Conservation (phyloP, 225 moss, liverwort and hornwort species). For the Anthoceros angustus region DNA sequence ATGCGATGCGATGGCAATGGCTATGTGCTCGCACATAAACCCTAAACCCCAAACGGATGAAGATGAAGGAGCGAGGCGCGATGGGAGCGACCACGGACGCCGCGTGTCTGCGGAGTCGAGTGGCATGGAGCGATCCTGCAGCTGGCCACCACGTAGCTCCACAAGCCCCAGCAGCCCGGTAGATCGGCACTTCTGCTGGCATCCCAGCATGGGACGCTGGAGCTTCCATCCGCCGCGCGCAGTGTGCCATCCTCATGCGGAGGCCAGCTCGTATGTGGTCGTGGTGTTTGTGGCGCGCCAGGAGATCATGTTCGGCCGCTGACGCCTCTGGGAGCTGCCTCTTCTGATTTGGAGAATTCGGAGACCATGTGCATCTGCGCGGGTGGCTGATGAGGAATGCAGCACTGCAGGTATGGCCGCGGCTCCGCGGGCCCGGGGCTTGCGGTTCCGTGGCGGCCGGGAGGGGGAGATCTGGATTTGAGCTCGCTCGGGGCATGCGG, state of each 20-base stretch:
- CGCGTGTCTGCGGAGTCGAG: not conserved
- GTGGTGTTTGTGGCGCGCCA: slow-evolving; percentile 1
- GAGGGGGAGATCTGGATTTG: too few species aligned
- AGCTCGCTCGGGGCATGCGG: not conserved
- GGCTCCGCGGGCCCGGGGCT: not conserved
- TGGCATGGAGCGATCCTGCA: not conserved
- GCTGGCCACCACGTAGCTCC: not conserved
- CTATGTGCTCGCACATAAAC: not conserved
- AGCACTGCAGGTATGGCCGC: not conserved
- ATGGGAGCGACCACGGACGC: not conserved
- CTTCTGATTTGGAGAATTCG: not conserved
- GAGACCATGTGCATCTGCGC: not conserved
- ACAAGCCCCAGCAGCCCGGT: too few species aligned
- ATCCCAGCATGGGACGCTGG: not conserved
- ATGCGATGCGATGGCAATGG: too few species aligned
- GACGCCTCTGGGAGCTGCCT: not conserved
- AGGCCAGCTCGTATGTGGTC: not conserved
- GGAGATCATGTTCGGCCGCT: not conserved
- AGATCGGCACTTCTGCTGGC: not conserved
- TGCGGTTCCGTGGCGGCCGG: too few species aligned
- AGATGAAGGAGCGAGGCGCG: not conserved
- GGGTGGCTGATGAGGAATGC: slow-evolving; percentile 3
- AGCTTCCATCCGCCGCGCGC: not conserved
- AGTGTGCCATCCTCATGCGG: not conserved
- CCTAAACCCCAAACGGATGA: not conserved